Evolutionary conservation across 2,329 filamentous ascomycete genomes (phyloP), one percentile per base, ranked within the genome.

Genomic region (Cladosporium sp.): DNA sequence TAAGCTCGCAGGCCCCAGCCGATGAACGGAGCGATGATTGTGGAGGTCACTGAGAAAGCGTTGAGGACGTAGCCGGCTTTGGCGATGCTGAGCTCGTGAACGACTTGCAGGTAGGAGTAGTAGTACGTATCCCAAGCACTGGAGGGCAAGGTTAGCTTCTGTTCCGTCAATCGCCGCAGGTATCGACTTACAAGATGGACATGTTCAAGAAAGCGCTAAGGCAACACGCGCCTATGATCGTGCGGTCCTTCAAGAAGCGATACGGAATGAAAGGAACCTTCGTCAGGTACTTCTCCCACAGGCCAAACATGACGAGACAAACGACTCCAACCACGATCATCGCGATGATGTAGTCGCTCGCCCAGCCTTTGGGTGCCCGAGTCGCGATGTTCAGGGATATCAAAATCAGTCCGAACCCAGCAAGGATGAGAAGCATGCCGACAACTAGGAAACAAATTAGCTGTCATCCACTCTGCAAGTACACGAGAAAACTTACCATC

Each of bases 401-500:
- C 21, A 92, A 80, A 73, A 92, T 87, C 8, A 91, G 78, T 0
- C 85, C 81, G 70, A 90, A 84, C 1, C 88, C 89, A 1, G 78
- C 71, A 24, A 68, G 68, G 55, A 76, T 67, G 8, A 76, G 59
- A 59, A 76, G 41, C 54, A 72, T 66, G 36, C 75, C 73, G 32
- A 73, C 30, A 52, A 75, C 65, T 70, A 7, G 28, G 34, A 10
- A n/a, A 12, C 11, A n/a, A 15, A n/a, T 55, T 32, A 55, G 52
- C 28, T 55, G 1, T 30, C 18, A 5, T 36, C 26, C 24, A 30
- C 28, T n/a, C 18, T 30, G 7, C 7, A 44, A 5, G 38, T n/a
- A 36, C 36, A 41, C 15, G 36, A 30, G 18, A 26, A 52, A 30
- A 60, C 68, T 70, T 51, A 72, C 69, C 65, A 60, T 75, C 74